Evolutionary conservation across 345 rosid genomes (phyloP).

Genomic region (Durio zibethinus): DNA sequence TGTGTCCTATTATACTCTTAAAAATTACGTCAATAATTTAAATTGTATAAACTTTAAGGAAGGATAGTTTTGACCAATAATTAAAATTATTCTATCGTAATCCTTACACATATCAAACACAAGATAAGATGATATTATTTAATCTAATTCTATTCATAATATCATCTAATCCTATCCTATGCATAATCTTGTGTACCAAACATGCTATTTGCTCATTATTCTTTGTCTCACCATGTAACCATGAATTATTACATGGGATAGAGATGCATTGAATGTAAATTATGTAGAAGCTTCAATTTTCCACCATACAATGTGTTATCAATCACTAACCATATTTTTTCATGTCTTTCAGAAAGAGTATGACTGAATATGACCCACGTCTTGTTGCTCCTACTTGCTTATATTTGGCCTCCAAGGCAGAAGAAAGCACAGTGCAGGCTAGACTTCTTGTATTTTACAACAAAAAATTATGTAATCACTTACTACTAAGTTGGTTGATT

Average conservation of each 20-base stretch:
- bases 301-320: neutral
- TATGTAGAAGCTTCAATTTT: neutral
- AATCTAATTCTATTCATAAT: too few relatives aligned
- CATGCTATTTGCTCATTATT: neutral
- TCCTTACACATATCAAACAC: too few relatives aligned
- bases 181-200: too few relatives aligned
- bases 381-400: slow-evolving; percentile 94
- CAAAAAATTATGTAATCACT: slow-evolving; percentile 60
- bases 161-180: too few relatives aligned
- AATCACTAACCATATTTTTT: slow-evolving; percentile 16
- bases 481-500: slow-evolving; percentile 12
- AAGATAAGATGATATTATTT: too few relatives aligned
- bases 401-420: slow-evolving; percentile 96
- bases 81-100: too few relatives aligned
- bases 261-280: neutral
- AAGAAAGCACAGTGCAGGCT: slow-evolving; percentile 95
- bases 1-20: too few relatives aligned
- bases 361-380: slow-evolving; percentile 90
- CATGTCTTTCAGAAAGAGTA: slow-evolving; percentile 62
- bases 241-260: neutral
- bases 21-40: too few relatives aligned
- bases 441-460: slow-evolving; percentile 65
- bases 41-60: too few relatives aligned
- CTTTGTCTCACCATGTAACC: neutral
- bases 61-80: too few relatives aligned